Conservation (phyloP, 768 basidiomycete genomes). For the Filobasidium wieringae region DNA sequence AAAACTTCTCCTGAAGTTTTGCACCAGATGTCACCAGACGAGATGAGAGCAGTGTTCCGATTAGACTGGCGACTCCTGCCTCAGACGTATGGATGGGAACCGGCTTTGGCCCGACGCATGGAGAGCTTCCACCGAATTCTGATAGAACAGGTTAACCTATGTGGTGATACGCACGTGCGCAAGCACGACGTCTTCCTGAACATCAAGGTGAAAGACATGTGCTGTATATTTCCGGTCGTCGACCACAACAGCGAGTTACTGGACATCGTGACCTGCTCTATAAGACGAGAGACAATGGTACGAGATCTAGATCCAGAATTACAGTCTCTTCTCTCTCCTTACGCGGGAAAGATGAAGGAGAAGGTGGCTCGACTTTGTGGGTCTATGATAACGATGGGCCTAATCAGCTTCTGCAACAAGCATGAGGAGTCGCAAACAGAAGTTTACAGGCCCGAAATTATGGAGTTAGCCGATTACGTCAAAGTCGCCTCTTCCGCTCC, state of each 20-base stretch:
- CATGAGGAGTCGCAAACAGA: too few relatives aligned
- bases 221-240: conserved; percentile 3
- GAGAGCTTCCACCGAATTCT: background rate
- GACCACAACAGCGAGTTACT: background rate
- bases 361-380: background rate
- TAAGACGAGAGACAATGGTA: background rate
- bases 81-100: conserved; percentile 57
- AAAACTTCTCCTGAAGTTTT: conserved; percentile 11
- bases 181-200: background rate
- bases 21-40: conserved; percentile 11
- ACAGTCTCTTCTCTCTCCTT: background rate
- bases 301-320: background rate
- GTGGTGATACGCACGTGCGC: background rate
- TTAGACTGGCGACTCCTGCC: conserved; percentile 58
- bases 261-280: background rate
- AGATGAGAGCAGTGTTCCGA: conserved; percentile 48
- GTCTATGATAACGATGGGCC: background rate
- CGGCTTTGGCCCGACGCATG: background rate
- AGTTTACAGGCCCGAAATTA: background rate
- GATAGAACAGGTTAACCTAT: background rate
- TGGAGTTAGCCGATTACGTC: background rate
- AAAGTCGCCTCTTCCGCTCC: background rate
- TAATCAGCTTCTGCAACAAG: too few relatives aligned
- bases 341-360: background rate
- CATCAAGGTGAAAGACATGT: background rate